These are phyloP conservation scores for Calonectria honghensis DNA, from an alignment of 2,329 filamentous ascomycete species.

Conservation along the genomic window DNA sequence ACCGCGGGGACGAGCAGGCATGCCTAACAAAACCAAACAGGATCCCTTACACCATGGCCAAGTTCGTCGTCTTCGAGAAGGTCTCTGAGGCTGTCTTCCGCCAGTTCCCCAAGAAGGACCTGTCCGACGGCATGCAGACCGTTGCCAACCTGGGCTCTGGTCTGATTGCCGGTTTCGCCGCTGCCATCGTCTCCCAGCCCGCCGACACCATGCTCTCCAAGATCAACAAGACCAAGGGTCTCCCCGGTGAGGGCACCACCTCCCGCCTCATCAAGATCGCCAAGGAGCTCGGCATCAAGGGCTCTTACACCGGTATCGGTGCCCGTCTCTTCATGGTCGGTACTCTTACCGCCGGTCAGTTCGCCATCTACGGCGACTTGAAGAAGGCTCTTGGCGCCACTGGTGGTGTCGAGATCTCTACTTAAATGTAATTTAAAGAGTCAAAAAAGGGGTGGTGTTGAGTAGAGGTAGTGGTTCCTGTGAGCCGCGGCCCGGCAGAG, in stretches of 20 bases:
- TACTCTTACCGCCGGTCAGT: conserved; percentile 86
- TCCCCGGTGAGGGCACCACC: conserved; percentile 88
- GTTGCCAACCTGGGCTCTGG: conserved; percentile 82
- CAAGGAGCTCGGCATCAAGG: conserved; percentile 87
- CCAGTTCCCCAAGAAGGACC: conserved; percentile 80
- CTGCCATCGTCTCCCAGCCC: conserved; percentile 90
- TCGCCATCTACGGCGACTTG: conserved; percentile 87
- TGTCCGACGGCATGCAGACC: conserved; percentile 83
- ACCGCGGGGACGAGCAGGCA: conserved; percentile 41
- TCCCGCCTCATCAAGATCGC: conserved; percentile 90
- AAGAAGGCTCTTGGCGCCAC: conserved; percentile 82
- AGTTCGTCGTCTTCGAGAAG: conserved; percentile 96
- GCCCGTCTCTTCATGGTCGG: conserved; percentile 80
- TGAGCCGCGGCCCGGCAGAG: conserved; percentile 42
- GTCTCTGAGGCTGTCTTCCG: conserved; percentile 84
- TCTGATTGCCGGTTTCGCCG: conserved; percentile 82
- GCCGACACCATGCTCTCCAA: conserved; percentile 96
- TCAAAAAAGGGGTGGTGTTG: conserved; percentile 33
- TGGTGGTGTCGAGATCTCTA: conserved; percentile 83
- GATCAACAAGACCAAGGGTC: conserved; percentile 96
- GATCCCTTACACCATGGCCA: conserved; percentile 95
- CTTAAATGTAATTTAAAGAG: conserved; percentile 43
- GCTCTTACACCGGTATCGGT: conserved; percentile 87
- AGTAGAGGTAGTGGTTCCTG: conserved; percentile 42
- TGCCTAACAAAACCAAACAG: conserved; percentile 62